These are phyloP conservation scores for Trametes meyenii DNA, from an alignment of 768 basidiomycete species.

Conservation along the genomic window DNA sequence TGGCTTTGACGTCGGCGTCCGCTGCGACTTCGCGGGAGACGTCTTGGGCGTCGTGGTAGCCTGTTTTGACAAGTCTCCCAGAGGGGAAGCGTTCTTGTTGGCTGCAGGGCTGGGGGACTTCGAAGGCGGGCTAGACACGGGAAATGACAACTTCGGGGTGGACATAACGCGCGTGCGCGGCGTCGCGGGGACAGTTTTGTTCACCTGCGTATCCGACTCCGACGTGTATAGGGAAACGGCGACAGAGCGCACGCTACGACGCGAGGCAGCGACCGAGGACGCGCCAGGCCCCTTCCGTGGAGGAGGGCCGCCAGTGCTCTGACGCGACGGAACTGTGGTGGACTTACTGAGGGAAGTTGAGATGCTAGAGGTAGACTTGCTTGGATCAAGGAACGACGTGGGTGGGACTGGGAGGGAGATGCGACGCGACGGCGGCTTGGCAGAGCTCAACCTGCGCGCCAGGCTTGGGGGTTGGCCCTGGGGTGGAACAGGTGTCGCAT, in stretches of 20 bases:
- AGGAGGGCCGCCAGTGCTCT: constrained; percentile 23
- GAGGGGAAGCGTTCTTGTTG: constrained; percentile 5
- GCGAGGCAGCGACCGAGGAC: constrained; percentile 27
- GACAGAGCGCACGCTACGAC: constrained; percentile 27
- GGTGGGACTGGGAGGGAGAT: constrained; percentile 42
- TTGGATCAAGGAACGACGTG: constrained; percentile 37
- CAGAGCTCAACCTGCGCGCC: constrained; percentile 16
- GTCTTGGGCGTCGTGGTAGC: constrained; percentile 21
- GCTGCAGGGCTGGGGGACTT: constrained; percentile 13
- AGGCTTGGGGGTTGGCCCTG: constrained; percentile 15
- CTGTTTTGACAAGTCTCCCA: constrained; percentile 14
- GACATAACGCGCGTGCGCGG: constrained; percentile 30
- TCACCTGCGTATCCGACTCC: constrained; percentile 28
- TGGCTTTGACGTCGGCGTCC: constrained; percentile 25
- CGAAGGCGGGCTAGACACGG: constrained; percentile 6
- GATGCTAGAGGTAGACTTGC: constrained; percentile 39
- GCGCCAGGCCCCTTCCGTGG: constrained; percentile 15
- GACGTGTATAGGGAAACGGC: constrained; percentile 27
- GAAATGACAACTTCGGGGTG: constrained; percentile 23
- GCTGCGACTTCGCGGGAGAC: constrained; percentile 24
- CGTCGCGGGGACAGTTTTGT: constrained; percentile 17
- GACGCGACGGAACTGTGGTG: constrained; percentile 30
- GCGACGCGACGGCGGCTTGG: constrained; percentile 25
- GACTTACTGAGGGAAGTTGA: constrained; percentile 24
- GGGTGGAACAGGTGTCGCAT: constrained; percentile 52